Evolutionary conservation across 2,329 filamentous ascomycete genomes (phyloP).

Genomic region (Exophiala sideris): DNA sequence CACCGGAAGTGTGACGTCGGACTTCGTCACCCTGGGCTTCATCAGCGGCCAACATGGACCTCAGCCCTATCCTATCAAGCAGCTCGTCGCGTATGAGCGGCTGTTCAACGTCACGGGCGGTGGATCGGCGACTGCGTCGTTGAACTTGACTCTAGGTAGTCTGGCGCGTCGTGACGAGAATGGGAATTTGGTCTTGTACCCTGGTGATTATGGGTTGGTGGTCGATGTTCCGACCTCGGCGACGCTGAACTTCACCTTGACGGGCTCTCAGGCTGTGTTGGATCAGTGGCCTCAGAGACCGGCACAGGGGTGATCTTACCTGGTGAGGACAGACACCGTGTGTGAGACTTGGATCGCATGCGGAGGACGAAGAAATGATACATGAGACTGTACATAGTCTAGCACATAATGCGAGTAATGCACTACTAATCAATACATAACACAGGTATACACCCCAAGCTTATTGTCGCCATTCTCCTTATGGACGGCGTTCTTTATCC

Average conservation of each 20-base stretch:
- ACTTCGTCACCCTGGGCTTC: slow-evolving; percentile 43
- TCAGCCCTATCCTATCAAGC: slow-evolving; percentile 41
- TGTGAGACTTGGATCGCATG: too few relatives aligned
- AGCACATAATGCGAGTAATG: too few relatives aligned
- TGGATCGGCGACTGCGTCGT: slow-evolving; percentile 28
- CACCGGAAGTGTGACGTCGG: slow-evolving; percentile 36
- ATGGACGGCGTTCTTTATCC: too few relatives aligned
- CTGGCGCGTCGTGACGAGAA: slow-evolving; percentile 37
- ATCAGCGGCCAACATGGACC: slow-evolving; percentile 39
- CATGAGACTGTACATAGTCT: too few relatives aligned
- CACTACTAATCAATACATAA: too few relatives aligned
- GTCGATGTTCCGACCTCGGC: slow-evolving; percentile 40
- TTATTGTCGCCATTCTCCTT: too few relatives aligned
- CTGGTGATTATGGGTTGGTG: slow-evolving; percentile 41
- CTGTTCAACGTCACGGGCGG: slow-evolving; percentile 30
- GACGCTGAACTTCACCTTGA: slow-evolving; percentile 33
- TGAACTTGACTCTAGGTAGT: slow-evolving; percentile 39
- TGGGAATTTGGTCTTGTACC: slow-evolving; percentile 41
- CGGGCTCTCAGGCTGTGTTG: slow-evolving; percentile 32
- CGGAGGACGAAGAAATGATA: too few relatives aligned
- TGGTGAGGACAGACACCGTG: too few relatives aligned
- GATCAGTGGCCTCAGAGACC: slow-evolving; percentile 34
- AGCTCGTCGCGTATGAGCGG: slow-evolving; percentile 40
- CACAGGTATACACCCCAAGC: too few relatives aligned
- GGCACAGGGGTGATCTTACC: neutral